Base-by-base conservation (phyloP, 352 stramenopile species). In the Pythium scleroteichum region DNA sequence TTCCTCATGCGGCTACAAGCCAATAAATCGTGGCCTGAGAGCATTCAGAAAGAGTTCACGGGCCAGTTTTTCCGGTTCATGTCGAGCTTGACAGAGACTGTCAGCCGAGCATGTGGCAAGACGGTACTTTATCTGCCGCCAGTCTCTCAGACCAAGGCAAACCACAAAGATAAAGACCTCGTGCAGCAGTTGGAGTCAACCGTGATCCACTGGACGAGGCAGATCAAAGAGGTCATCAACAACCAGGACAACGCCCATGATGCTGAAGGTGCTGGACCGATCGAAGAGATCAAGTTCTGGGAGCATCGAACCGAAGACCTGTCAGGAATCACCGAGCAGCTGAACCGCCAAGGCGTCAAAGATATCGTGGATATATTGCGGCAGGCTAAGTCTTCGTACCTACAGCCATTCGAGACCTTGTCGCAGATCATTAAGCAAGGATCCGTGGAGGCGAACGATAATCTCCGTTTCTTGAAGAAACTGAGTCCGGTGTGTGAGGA, bases 221-320 rank as follows among this genome's bases (percentile, higher is more conserved):
- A 99, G 66, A 98, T 99, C 66, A 98, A 98, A 64, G 94, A 98
- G 57, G 92, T 99, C 20, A 92, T 98, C 39, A 98, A 97, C 69
- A 98, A 97, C 66, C 92, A 98, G 56, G 89, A 98, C 71, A 97
- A 96, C 39, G 87, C 79, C 0, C 82, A 96, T 52, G 88, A 97
- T 50, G 84, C 87, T 0, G 94, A 98, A 59, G 94, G 82, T 2
- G 83, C 91, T 0, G 94, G 95, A 0, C 95, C 95, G 2, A 64
- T 98, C 0, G 90, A 98, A 64, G 95, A 98, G 72, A 98, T 98
- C 64, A 93, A 98, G 59, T 98, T 98, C 66, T 98, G 95, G 95
- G 80, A 96, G 27, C 84, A 90, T 52, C 89, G 95, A 12, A 97
- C 89, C 0, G 71, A 97, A 58, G 94, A 98, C 61, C 66, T 98